These are phyloP conservation scores for Coemansia sp. DNA, from an alignment of 192 early-diverging fungal species.

Conservation along the genomic window DNA sequence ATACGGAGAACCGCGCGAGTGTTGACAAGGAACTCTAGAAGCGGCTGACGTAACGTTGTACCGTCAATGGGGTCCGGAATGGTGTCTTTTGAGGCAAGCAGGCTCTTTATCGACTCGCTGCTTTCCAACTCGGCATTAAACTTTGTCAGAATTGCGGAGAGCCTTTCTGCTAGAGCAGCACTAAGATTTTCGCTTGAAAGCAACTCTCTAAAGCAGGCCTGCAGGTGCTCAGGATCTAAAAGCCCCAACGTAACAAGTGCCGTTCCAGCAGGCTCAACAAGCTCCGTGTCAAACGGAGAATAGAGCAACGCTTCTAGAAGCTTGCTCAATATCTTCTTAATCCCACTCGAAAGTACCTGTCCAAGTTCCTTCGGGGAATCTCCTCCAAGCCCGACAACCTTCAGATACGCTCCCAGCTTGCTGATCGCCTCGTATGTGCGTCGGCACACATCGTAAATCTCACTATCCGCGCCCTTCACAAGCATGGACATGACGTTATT, in stretches of 20 bases:
- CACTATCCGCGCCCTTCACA: conserved; percentile 33
- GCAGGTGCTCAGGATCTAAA: conserved; percentile 37
- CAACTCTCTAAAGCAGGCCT: conserved; percentile 37
- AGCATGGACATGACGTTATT: conserved; percentile 29
- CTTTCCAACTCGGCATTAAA: conserved; percentile 36
- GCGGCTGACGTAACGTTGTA: conserved; percentile 37
- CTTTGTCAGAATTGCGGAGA: conserved; percentile 38
- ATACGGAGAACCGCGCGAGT: conserved; percentile 45
- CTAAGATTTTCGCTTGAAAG: conserved; percentile 19
- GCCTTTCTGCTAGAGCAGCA: conserved; percentile 29
- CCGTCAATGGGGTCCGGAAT: conserved; percentile 46
- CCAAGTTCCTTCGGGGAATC: conserved; percentile 16
- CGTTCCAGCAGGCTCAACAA: conserved; percentile 46
- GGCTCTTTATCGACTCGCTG: conserved; percentile 19
- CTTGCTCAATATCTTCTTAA: conserved; percentile 39
- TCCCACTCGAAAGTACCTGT: conserved; percentile 20
- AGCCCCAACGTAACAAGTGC: conserved; percentile 44
- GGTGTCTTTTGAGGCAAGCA: conserved; percentile 20
- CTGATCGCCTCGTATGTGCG: conserved; percentile 47
- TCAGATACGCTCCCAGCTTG: conserved; percentile 49
- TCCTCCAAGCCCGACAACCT: conserved; percentile 24
- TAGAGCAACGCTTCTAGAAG: conserved; percentile 38
- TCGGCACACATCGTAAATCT: conserved; percentile 45
- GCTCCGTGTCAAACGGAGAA: conserved; percentile 44
- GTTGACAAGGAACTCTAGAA: conserved; percentile 51